Evolutionary conservation across 345 rosid species (phyloP).

Genomic region (Ceriops tagal): DNA sequence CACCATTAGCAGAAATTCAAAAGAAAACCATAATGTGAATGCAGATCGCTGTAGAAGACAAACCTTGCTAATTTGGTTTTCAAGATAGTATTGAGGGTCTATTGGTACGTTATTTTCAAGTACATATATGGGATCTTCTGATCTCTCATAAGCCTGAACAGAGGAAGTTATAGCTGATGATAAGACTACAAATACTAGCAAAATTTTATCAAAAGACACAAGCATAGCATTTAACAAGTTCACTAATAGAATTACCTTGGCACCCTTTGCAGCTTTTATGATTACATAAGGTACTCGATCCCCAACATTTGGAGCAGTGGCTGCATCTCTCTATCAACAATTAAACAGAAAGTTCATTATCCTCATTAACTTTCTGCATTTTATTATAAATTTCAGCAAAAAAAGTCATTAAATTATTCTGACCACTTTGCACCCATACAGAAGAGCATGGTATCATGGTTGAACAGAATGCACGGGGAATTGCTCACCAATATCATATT

Average conservation of each 20-base stretch:
- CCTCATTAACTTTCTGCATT: not conserved
- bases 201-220: not conserved
- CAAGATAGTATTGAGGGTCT: conserved; percentile 88
- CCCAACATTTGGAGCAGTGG: conserved; percentile 98
- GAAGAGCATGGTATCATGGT: too few relatives aligned
- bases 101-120: conserved; percentile 89
- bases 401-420: not conserved
- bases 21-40: conserved; percentile 8
- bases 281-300: conserved; percentile 97
- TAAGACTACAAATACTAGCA: not conserved
- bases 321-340: conserved; percentile 83
- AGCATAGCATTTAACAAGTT: not conserved
- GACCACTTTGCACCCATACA: too few relatives aligned
- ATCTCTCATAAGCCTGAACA: conserved; percentile 82
- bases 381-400: not conserved
- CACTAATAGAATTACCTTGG: conserved; percentile 56
- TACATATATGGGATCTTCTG: conserved; percentile 96
- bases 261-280: conserved; percentile 91
- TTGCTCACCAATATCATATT: too few relatives aligned
- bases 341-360: conserved; percentile 11
- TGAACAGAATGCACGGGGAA: too few relatives aligned
- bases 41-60: conserved; percentile 19
- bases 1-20: conserved; percentile 6
- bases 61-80: conserved; percentile 95
- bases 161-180: conserved; percentile 3